A percentile compares a stretch with the other conserved stretches of the same genome.
Evolutionary conservation across 2,329 filamentous ascomycete genomes (phyloP).

Genomic region (Talaromyces piceae): DNA sequence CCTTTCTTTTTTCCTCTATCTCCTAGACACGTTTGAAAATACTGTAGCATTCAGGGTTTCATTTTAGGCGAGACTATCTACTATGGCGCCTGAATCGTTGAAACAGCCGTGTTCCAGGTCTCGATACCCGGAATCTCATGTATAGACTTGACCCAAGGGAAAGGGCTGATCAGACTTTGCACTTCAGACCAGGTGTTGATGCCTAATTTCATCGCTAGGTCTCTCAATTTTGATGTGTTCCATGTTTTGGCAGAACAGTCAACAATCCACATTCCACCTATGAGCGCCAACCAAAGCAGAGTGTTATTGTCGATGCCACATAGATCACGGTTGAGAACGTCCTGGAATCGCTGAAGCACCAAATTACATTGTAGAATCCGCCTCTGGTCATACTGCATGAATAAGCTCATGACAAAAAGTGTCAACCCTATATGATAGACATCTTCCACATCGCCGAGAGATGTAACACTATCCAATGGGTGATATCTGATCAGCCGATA

Average conservation of each 20-base stretch:
- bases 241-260: neutral
- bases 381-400: slow-evolving; percentile 1
- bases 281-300: slow-evolving; percentile 7
- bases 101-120: slow-evolving; percentile 4
- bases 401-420: slow-evolving; percentile 9
- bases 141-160: slow-evolving; percentile 7
- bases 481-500: slow-evolving; percentile 6
- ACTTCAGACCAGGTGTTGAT: slow-evolving; percentile 1
- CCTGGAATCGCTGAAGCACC: neutral
- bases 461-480: neutral
- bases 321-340: neutral
- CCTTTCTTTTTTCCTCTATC: too few relatives aligned
- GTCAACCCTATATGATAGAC: slow-evolving; percentile 8
- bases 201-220: neutral
- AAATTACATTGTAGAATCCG: slow-evolving; percentile 2
- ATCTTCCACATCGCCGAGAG: neutral
- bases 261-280: slow-evolving; percentile 8
- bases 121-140: neutral
- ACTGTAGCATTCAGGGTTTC: too few relatives aligned
- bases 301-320: slow-evolving; percentile 1
- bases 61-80: neutral
- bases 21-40: too few relatives aligned
- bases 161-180: neutral
- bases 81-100: slow-evolving; percentile 2
- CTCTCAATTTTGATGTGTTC: slow-evolving; percentile 1